Percentiles rank a stretch among this genome's conserved stretches.
Conservation (phyloP, 2,329 filamentous ascomycete genomes). For the Colletotrichum sp. region DNA sequence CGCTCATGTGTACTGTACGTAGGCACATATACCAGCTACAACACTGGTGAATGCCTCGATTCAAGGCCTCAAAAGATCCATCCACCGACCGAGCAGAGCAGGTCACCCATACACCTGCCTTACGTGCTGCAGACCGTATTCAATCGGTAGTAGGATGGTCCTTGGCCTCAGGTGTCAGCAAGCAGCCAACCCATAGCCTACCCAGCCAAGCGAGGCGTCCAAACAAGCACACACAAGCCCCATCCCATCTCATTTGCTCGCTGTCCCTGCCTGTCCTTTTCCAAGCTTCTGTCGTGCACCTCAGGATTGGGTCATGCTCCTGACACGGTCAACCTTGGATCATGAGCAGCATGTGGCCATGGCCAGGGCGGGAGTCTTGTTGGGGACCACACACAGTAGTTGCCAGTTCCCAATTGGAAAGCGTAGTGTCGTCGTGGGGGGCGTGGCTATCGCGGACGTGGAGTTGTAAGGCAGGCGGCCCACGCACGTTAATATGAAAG, state of each 20-base stretch:
- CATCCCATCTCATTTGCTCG: background rate
- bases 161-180: background rate
- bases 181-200: background rate
- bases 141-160: background rate
- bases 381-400: background rate
- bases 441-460: background rate
- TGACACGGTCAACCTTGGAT: background rate
- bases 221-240: background rate
- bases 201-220: background rate
- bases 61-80: background rate
- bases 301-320: background rate
- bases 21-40: background rate
- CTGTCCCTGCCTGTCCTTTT: background rate
- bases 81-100: background rate
- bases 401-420: background rate
- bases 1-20: background rate
- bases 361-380: background rate
- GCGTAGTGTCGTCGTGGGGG: background rate
- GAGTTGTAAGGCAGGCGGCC: background rate
- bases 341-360: background rate
- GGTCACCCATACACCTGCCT: background rate
- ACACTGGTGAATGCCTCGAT: background rate
- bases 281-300: constrained; percentile 1
- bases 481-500: background rate
- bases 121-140: background rate